Base-by-base conservation (phyloP, 2,329 filamentous ascomycete species). In the Aspergillus intermedius region DNA sequence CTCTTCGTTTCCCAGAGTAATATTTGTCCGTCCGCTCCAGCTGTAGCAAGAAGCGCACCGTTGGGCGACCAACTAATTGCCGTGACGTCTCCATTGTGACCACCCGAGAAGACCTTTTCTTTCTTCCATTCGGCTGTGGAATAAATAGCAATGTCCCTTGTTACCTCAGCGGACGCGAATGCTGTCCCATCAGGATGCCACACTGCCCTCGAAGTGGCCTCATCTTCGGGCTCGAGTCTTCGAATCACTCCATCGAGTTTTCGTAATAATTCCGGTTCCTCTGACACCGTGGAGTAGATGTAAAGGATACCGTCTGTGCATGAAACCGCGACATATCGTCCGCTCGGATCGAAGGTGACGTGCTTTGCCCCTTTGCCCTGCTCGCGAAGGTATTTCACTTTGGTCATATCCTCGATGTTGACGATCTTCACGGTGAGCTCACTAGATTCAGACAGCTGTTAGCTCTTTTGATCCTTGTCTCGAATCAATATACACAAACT, bases 111-210 rank as follows among this genome's bases (percentile, higher is more conserved):
- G 0, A 75, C 72, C 51, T 86, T 81, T 66, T 97, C 90, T 57
- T 86, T 85, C 64, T 90, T 87, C 87, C 91, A 96, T 65, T 96
- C 89, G 46, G 82, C 83, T 53, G 84, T 83, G n/a, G 91, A 95
- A 48, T 96, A 80, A 35, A 96, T 81, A 61, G 94, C 86, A 23
- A 95, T 82, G 64, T 95, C 86, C 70, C 85, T 81, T 19, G 86
- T 89, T 0, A 86, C 80, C 17, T 91, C 95, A 0, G 89, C 83
- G 17, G 87, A 84, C 1, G 88, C 91, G 68, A 98, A 95, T 3
- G 91, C 88, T 56, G 88, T 82, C 17, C 93, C 91, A 64, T 97
- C 91, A 0, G 94, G 94, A 70, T 97, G 93, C 93, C 93, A 98
- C 0, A 83, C 80, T 5, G 86, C 83, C 60, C 79, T 80, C 3